Evolutionary conservation across 2,329 filamentous ascomycete species (phyloP), one percentile per base, ranked within the genome.

Genomic region (Anthostomella pinea): DNA sequence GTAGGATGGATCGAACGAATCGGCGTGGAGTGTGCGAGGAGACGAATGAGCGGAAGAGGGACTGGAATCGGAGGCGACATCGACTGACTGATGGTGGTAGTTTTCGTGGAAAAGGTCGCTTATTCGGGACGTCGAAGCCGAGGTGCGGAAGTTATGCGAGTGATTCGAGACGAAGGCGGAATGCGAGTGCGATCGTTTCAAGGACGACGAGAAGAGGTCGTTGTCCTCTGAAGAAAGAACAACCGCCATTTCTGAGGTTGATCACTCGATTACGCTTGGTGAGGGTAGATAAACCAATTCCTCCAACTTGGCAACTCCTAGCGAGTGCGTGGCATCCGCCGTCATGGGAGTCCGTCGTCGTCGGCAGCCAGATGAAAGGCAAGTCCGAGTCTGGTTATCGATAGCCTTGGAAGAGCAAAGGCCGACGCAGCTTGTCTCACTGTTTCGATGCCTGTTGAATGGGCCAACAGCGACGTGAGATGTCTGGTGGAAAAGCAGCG

Each of bases 111-210:
- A 75, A n/a, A 66, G 50, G 35, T 75, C 68, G 53, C 62, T 64
- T 42, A 75, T 63, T 30, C 66, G 65, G 21, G 66, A 68, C 9
- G 68, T 63, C 6, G 73, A 68, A 28, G 69, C 52, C 13, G 75
- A 68, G 8, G 66, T 57, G 45, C 65, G 65, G 39, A 72, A 73
- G 16, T 56, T 55, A 4, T 64, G 46, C 6, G 56, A 56, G 16
- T 64, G 61, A 34, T 63, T 63, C 7, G 69, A 61, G 42, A 65
- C 58, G 36, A 82, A 78, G 49, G 73, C 77, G 33, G 72, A 68
- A 48, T 80, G 75, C 3, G 79, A 82, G 46, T 79, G 75, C 9
- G 79, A 81, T 41, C 79, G 73, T 46, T 72, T 73, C 49, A 82
- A 58, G 31, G 73, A 68, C 11, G 74, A 62, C 28, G 68, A 67